These are phyloP conservation scores for Boletus semigastroideus DNA, from an alignment of 1,284 basidiomycete genomes.

Conservation along the genomic window DNA sequence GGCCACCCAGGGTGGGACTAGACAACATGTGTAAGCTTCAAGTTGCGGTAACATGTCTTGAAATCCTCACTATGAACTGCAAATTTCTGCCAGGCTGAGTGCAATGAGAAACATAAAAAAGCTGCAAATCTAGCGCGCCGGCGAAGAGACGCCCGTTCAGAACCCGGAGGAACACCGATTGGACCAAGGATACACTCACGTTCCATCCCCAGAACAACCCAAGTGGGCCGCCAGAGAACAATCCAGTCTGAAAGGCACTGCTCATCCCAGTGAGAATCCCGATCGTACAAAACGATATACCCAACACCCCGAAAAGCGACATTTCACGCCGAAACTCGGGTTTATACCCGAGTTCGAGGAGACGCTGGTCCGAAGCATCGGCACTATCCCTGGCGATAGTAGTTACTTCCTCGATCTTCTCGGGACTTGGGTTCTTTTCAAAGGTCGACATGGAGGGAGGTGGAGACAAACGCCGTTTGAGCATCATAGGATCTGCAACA, in stretches of 20 bases:
- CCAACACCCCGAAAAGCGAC: slow-evolving; percentile 58
- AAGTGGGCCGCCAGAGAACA: slow-evolving; percentile 58
- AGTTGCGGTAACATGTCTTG: not conserved
- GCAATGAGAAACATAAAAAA: slow-evolving; percentile 61
- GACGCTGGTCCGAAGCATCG: slow-evolving; percentile 39
- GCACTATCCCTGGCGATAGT: slow-evolving; percentile 1
- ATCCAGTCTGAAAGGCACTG: slow-evolving; percentile 56
- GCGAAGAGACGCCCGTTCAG: not conserved
- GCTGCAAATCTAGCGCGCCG: slow-evolving; percentile 46
- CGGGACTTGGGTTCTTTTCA: not conserved
- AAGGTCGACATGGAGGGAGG: slow-evolving; percentile 13
- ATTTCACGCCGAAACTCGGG: slow-evolving; percentile 56
- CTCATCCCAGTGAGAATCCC: slow-evolving; percentile 63
- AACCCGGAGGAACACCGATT: not conserved
- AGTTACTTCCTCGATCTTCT: slow-evolving; percentile 15
- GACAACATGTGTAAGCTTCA: slow-evolving; percentile 2
- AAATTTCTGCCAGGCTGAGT: slow-evolving; percentile 57
- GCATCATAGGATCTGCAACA: not conserved
- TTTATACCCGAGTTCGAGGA: slow-evolving; percentile 55
- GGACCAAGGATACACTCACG: slow-evolving; percentile 34
- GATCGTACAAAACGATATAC: slow-evolving; percentile 63
- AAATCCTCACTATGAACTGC: slow-evolving; percentile 52
- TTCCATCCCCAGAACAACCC: slow-evolving; percentile 69
- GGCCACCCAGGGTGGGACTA: slow-evolving; percentile 56
- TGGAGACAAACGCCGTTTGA: not conserved